Evolutionary conservation across 169 alveolate genomes (phyloP).

Genomic region (Eimeria acervulina): DNA sequence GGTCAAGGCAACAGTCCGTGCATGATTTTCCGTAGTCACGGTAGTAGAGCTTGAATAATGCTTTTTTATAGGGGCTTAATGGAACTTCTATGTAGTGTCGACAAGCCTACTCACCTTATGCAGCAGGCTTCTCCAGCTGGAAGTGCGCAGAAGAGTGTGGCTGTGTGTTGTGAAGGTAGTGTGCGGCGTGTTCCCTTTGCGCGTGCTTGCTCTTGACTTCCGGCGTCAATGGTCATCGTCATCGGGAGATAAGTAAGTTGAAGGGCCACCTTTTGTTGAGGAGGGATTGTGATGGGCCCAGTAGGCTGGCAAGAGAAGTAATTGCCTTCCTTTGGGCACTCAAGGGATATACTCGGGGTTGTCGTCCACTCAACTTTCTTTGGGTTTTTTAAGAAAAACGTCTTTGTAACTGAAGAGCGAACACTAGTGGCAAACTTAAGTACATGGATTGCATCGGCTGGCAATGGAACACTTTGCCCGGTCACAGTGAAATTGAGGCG

Average conservation of each 20-base stretch:
- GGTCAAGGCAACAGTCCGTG: background rate
- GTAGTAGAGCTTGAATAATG: background rate
- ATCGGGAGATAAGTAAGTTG: slow-evolving; percentile 83
- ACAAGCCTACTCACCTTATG: slow-evolving; percentile 1
- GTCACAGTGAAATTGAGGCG: slow-evolving; percentile 64
- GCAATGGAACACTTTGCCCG: slow-evolving; percentile 71
- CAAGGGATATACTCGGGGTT: slow-evolving; percentile 62
- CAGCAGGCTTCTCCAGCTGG: slow-evolving; percentile 80
- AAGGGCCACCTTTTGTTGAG: slow-evolving; percentile 73
- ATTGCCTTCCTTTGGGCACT: slow-evolving; percentile 65
- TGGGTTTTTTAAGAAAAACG: slow-evolving; percentile 68
- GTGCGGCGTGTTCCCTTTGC: slow-evolving; percentile 49
- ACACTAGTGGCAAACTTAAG: slow-evolving; percentile 77
- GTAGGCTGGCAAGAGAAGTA: slow-evolving; percentile 81
- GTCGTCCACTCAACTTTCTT: slow-evolving; percentile 71
- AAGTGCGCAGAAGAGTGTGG: slow-evolving; percentile 69
- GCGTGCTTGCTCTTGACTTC: slow-evolving; percentile 3
- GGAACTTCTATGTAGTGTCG: background rate
- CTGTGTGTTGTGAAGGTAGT: slow-evolving; percentile 78
- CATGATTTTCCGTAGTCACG: background rate
- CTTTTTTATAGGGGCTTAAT: background rate
- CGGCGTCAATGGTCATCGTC: slow-evolving; percentile 81
- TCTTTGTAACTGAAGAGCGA: slow-evolving; percentile 74
- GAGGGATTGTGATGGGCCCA: slow-evolving; percentile 83
- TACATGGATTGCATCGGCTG: slow-evolving; percentile 76